Evolutionary conservation across 495 filamentous ascomycete genomes (phyloP), one percentile per base, ranked within the genome.

Genomic region (Neurospora sp.): DNA sequence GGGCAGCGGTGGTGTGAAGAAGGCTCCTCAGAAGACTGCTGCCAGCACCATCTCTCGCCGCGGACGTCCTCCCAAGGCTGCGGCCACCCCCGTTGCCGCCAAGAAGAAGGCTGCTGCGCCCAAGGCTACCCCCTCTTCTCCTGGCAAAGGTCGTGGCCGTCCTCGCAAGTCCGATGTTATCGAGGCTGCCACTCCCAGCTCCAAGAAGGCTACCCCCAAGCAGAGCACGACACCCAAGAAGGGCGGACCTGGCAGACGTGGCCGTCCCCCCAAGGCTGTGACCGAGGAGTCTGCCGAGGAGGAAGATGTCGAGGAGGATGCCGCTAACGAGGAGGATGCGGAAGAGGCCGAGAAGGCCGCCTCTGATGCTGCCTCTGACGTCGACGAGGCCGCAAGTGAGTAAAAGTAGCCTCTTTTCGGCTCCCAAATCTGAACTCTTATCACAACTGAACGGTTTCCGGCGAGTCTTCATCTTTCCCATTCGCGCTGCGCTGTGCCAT

Each of bases 1-100:
- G 70, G 84, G 83, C 71, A 77, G 74, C 53, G 76, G 78, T 22
- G 78, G 79, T 35, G 79, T 80, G 12, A 83, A 83, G 77, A 84
- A 83, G 72, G 70, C 77, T 0, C 53, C 71, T 5, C 69, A 59
- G 20, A 71, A 73, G 42, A 76, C 37, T 31, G 71, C 73, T 22
- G 20, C 69, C 42, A 65, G 71, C 68, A 31, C 70, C 39, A 44
- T 72, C 8, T 73, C 77, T 16, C 80, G 81, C 1, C 82, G 82
- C 6, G 82, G 82, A 37, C 78, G 82, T 9, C 82, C 82, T 35
- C 71, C 77, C 74, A 82, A 80, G 74, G 73, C 75, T 8, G 73
- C 70, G 4, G 74, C 59, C 40, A 73, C 61, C 3, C 68, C 59
- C 14, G 72, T 53, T 20, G 73, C 22, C 6, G 73, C 69, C 37